phyloP scores from a whole-genome alignment of 495 filamentous ascomycete species.

The Aspergillus conjunctus region DNA sequence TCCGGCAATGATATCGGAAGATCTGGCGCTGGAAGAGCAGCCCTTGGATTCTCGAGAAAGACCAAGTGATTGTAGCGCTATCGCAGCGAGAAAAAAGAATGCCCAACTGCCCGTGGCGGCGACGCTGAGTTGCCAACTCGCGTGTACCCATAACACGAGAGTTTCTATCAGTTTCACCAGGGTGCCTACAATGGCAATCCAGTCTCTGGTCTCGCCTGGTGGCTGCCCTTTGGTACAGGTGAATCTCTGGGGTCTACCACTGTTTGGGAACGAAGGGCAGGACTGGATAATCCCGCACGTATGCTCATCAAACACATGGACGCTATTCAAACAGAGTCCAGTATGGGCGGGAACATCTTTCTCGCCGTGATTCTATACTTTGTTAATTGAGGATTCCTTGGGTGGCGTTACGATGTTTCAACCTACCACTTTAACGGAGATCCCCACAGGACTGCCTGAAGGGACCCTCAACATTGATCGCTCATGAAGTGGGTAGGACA shows the following conservation, averaged over 20 bases:
- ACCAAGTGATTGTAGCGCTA: neutral
- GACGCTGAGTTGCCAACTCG: slow-evolving; percentile 5
- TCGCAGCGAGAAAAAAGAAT: neutral
- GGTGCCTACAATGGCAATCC: neutral
- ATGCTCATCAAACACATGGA: neutral
- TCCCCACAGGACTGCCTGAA: neutral
- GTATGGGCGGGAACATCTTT: neutral
- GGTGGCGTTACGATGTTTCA: neutral
- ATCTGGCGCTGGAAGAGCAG: neutral
- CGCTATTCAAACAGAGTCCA: neutral
- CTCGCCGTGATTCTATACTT: neutral
- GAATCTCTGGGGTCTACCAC: neutral
- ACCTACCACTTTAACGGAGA: slow-evolving; percentile 4
- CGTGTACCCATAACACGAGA: neutral
- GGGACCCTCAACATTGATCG: slow-evolving; percentile 4
- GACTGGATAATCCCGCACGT: neutral
- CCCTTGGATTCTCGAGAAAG: neutral
- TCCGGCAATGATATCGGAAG: neutral
- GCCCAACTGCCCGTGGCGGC: neutral
- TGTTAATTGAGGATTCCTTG: neutral
- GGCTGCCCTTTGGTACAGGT: neutral
- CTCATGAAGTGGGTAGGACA: neutral
- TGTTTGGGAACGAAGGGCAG: slow-evolving; percentile 1
- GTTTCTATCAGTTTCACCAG: neutral
- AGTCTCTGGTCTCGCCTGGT: neutral